A percentile compares a stretch with the other conserved stretches of the same genome.
These are phyloP conservation scores for Brasenia schreberi DNA, from an alignment of 164 flowering plant species.

Conservation along the genomic window DNA sequence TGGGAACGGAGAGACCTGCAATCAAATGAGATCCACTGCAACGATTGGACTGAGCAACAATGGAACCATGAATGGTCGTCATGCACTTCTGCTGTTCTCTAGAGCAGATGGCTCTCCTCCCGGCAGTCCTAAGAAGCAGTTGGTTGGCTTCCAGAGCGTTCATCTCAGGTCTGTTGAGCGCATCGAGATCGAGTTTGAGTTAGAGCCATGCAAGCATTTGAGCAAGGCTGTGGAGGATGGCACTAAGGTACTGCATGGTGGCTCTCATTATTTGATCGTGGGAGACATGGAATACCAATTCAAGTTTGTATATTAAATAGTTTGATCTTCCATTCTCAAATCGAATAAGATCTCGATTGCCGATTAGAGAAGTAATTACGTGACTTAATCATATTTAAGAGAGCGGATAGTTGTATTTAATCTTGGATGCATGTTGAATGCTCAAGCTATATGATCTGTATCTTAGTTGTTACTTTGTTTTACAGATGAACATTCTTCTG, in stretches of 20 bases:
- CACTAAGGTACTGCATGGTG: slow-evolving; percentile 49
- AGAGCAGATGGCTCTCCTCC: slow-evolving; percentile 6
- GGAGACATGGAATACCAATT: slow-evolving; percentile 47
- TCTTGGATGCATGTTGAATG: no score
- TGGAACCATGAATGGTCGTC: slow-evolving; percentile 66
- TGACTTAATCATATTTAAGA: no score
- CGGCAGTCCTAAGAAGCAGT: slow-evolving; percentile 37
- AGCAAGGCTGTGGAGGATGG: slow-evolving; percentile 57
- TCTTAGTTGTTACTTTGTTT: no score
- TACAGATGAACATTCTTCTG: no score
- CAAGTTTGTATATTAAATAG: slow-evolving; percentile 9
- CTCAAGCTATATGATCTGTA: no score
- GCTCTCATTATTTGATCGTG: slow-evolving; percentile 40
- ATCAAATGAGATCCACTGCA: slow-evolving; percentile 25
- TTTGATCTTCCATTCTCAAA: no score
- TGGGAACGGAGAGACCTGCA: slow-evolving; percentile 38
- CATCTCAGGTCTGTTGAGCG: slow-evolving; percentile 35
- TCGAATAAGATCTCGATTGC: no score
- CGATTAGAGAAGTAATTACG: no score
- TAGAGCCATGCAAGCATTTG: slow-evolving; percentile 70
- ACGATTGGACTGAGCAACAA: slow-evolving; percentile 38
- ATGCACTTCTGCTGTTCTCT: slow-evolving; percentile 55
- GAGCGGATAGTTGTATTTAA: no score
- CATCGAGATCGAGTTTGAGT: slow-evolving; percentile 27
- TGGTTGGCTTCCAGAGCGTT: slow-evolving; percentile 64